phyloP scores from a whole-genome alignment of 345 rosid species.

The Citrus medica region DNA sequence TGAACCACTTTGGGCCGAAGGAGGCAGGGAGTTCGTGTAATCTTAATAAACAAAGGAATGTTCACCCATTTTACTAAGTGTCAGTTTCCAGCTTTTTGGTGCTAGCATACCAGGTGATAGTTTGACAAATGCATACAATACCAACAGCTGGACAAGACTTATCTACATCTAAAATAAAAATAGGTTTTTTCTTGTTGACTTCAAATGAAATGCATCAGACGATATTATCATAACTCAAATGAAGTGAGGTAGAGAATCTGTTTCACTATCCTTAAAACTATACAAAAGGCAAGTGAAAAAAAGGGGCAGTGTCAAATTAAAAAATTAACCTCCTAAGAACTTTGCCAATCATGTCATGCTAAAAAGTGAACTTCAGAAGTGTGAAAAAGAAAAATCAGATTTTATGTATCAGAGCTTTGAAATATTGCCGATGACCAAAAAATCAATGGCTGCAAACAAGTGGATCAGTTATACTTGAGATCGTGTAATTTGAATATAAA shows the following conservation, averaged over 20 bases:
- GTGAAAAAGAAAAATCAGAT: not conserved
- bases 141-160: not conserved
- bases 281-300: not conserved
- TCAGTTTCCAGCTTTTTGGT: not conserved
- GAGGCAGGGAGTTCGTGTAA: not conserved
- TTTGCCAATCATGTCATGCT: too few relatives aligned
- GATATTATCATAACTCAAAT: not conserved
- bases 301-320: not conserved
- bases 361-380: not conserved
- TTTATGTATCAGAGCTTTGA: not conserved
- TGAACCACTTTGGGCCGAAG: not conserved
- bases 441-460: not conserved
- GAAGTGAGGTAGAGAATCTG: not conserved
- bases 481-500: not conserved
- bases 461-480: not conserved
- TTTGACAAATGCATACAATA: not conserved
- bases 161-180: not conserved
- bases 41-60: not conserved
- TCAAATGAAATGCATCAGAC: not conserved
- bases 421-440: not conserved
- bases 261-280: not conserved
- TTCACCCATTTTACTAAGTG: not conserved
- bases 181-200: not conserved
- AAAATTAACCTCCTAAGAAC: not conserved
- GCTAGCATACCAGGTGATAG: not conserved